These are phyloP conservation scores for Fusarium subglutinans DNA, from an alignment of 2,329 filamentous ascomycete species.

Conservation along the genomic window DNA sequence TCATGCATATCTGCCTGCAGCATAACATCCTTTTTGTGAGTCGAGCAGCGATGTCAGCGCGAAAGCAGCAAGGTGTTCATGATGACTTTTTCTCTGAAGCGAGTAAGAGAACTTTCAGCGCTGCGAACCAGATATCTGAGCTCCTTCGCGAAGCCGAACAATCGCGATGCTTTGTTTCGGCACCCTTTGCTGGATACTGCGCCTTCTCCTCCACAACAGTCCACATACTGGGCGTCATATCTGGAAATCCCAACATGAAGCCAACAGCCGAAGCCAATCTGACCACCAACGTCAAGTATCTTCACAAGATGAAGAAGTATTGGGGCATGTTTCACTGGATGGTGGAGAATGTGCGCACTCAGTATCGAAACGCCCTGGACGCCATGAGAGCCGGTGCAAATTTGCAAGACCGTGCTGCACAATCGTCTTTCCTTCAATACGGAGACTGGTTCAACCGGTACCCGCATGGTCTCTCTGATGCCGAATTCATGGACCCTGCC, in stretches of 20 bases:
- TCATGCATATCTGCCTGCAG: conserved; percentile 88
- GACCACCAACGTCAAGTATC: conserved; percentile 86
- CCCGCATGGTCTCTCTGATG: conserved; percentile 86
- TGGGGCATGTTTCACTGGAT: conserved; percentile 99
- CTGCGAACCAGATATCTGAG: conserved; percentile 86
- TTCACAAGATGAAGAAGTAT: conserved; percentile 94
- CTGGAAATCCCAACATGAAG: conserved; percentile 80
- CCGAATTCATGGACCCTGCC: conserved; percentile 83
- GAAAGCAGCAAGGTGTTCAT: conserved; percentile 75
- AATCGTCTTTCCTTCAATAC: conserved; percentile 85
- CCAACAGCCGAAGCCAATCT: conserved; percentile 83
- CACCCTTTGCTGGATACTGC: conserved; percentile 94
- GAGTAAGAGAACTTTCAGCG: conserved; percentile 78
- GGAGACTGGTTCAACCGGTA: conserved; percentile 98
- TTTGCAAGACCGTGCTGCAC: conserved; percentile 56
- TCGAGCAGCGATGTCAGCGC: conserved; percentile 81
- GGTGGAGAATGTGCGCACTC: conserved; percentile 88
- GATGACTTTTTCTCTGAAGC: conserved; percentile 80
- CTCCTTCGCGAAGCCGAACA: conserved; percentile 83
- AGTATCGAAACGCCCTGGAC: conserved; percentile 87
- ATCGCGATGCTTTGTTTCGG: conserved; percentile 74
- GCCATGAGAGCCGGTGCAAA: conserved; percentile 75
- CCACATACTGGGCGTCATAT: conserved; percentile 93
- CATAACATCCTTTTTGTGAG: conserved; percentile 92
- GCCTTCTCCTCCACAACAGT: conserved; percentile 93